Evolutionary conservation across 176 grass and related monocot species (phyloP).

Genomic region (Eragrostis curvula): DNA sequence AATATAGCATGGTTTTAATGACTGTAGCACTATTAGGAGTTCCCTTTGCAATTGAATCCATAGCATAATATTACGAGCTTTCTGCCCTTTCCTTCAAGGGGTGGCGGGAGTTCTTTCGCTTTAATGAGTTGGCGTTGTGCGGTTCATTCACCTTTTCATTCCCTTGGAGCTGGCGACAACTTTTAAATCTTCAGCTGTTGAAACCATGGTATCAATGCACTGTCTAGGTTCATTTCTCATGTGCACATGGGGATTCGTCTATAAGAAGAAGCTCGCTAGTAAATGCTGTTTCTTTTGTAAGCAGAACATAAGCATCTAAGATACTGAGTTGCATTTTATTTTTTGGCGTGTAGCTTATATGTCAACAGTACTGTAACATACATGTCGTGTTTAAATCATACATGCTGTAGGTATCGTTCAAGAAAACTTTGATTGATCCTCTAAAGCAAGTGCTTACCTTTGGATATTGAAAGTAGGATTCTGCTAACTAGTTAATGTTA

Average conservation of each 20-base stretch:
- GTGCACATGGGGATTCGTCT: not conserved
- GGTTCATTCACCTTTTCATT: not conserved
- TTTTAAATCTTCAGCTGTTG: not conserved
- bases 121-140: too few relatives aligned
- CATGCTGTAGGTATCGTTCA: not conserved
- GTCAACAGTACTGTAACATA: too few relatives aligned
- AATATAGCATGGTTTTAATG: not conserved
- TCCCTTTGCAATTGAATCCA: not conserved
- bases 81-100: too few relatives aligned
- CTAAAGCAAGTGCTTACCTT: constrained; percentile 12
- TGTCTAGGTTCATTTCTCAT: constrained; percentile 5
- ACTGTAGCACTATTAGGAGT: not conserved
- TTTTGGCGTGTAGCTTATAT: not conserved
- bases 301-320: not conserved
- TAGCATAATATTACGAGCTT: too few relatives aligned
- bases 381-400: too few relatives aligned
- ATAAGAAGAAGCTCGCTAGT: not conserved
- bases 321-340: not conserved
- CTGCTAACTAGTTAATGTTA: not conserved
- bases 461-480: not conserved
- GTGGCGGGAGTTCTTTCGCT: too few relatives aligned
- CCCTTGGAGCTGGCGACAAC: not conserved
- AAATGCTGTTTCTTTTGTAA: not conserved
- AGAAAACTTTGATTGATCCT: not conserved
- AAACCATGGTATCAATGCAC: not conserved